Percentiles rank a stretch among this genome's conserved stretches.
Evolutionary conservation across 1,284 basidiomycete species (phyloP).

Genomic region (Trametes polyzona): DNA sequence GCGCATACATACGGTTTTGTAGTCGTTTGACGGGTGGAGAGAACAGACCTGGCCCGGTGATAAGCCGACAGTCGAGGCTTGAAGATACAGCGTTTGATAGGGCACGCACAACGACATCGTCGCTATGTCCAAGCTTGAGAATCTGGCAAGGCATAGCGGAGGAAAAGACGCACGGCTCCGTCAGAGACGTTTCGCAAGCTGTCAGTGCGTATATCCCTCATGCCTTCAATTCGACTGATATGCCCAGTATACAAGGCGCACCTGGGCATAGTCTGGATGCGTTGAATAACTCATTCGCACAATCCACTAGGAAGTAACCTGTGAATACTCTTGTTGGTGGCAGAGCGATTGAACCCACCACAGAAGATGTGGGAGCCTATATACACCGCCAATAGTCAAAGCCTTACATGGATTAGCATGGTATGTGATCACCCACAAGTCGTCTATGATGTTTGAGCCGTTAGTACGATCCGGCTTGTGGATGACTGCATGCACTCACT

Average conservation of each 20-base stretch:
- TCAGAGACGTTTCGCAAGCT: constrained; percentile 81
- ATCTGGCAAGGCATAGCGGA: background rate
- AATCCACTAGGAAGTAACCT: constrained; percentile 58
- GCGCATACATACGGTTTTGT: constrained; percentile 67
- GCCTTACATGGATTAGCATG: background rate
- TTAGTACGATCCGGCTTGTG: background rate
- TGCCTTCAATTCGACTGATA: background rate
- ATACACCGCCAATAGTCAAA: background rate
- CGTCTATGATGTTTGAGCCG: constrained; percentile 33
- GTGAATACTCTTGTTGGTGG: background rate
- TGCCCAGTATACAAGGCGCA: constrained; percentile 26
- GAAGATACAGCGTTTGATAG: background rate
- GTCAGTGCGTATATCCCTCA: too few species aligned
- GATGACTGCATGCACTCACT: constrained; percentile 46
- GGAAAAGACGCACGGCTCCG: constrained; percentile 69
- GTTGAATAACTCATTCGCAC: constrained; percentile 82
- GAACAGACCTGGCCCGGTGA: constrained; percentile 62
- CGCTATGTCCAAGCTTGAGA: constrained; percentile 45
- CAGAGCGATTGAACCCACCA: constrained; percentile 45
- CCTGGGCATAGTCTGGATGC: constrained; percentile 77
- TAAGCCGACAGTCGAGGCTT: too few species aligned
- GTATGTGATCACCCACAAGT: constrained; percentile 35
- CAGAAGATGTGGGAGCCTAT: constrained; percentile 84
- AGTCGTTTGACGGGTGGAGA: constrained; percentile 81
- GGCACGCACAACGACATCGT: constrained; percentile 73